These are phyloP conservation scores for Paecilomyces dactylethromorphus DNA, from an alignment of 2,329 filamentous ascomycete genomes.

Conservation along the genomic window DNA sequence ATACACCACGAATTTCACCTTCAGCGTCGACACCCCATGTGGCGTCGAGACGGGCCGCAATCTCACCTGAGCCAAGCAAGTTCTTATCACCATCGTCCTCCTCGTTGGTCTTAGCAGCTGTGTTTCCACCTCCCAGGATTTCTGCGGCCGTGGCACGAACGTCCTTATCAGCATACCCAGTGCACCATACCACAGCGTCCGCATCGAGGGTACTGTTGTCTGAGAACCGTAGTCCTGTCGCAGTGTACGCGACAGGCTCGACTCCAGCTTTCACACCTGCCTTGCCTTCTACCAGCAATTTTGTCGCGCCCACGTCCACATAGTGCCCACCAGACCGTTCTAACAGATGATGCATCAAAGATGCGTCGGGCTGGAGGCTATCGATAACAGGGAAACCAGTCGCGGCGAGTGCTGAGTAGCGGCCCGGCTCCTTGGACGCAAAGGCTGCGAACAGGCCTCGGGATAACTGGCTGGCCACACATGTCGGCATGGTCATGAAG, in stretches of 20 bases:
- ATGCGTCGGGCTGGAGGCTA: conserved; percentile 12
- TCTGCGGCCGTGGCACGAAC: conserved; percentile 17
- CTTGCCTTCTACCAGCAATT: conserved; percentile 24
- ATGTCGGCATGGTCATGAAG: neutral
- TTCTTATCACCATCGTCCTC: neutral
- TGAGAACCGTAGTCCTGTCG: conserved; percentile 23
- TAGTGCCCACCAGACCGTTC: conserved; percentile 37
- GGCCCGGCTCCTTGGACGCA: conserved; percentile 24
- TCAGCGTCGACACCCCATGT: conserved; percentile 39
- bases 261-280: conserved; percentile 22
- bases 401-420: conserved; percentile 25
- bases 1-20: conserved; percentile 37
- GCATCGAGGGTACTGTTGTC: conserved; percentile 28
- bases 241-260: conserved; percentile 24
- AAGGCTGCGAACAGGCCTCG: conserved; percentile 13
- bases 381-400: conserved; percentile 34
- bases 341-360: conserved; percentile 25
- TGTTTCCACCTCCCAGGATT: conserved; percentile 17
- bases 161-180: conserved; percentile 32
- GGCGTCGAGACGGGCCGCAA: conserved; percentile 33
- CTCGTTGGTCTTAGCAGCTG: too few relatives aligned
- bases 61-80: conserved; percentile 21
- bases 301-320: conserved; percentile 31
- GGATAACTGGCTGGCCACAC: neutral
- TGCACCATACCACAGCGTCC: conserved; percentile 38